Conservation (phyloP, 2,329 filamentous ascomycete genomes). For the Teratosphaeria viscida region DNA sequence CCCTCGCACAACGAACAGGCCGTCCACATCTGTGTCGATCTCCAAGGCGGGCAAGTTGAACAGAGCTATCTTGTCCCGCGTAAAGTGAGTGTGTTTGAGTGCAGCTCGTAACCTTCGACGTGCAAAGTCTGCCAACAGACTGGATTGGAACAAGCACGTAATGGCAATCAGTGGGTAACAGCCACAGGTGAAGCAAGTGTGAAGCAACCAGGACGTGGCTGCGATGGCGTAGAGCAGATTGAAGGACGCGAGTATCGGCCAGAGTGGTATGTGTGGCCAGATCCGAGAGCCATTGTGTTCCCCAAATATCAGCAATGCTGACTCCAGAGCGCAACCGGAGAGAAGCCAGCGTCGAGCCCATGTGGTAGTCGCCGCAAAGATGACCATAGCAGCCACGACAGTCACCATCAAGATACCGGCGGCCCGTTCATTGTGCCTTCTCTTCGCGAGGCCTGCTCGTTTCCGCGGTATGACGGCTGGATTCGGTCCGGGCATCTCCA, state of each 20-base stretch:
- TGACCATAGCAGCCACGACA: not conserved
- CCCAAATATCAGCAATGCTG: slow-evolving; percentile 16
- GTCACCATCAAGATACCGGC: not conserved
- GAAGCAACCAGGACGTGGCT: slow-evolving; percentile 44
- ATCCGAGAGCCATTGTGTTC: slow-evolving; percentile 26
- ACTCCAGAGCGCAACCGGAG: slow-evolving; percentile 20
- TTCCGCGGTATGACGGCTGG: not conserved
- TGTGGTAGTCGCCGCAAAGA: slow-evolving; percentile 8
- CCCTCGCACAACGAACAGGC: slow-evolving; percentile 43
- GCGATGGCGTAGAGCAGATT: slow-evolving; percentile 39
- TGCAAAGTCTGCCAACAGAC: slow-evolving; percentile 27
- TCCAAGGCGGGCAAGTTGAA: slow-evolving; percentile 43
- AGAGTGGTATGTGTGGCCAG: slow-evolving; percentile 35
- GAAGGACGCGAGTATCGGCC: slow-evolving; percentile 37
- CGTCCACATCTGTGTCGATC: slow-evolving; percentile 45
- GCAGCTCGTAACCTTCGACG: slow-evolving; percentile 26
- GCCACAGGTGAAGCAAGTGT: slow-evolving; percentile 30
- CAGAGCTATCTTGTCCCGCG: slow-evolving; percentile 41
- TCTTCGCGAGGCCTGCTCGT: not conserved
- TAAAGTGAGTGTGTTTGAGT: slow-evolving; percentile 38
- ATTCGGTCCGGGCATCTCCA: not conserved
- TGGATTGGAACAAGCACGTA: slow-evolving; percentile 39
- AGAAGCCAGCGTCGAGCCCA: slow-evolving; percentile 18
- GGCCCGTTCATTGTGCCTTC: not conserved
- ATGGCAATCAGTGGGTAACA: slow-evolving; percentile 36